Evolutionary conservation across 257 asterid genomes (phyloP).

Genomic region (Catharanthus roseus): DNA sequence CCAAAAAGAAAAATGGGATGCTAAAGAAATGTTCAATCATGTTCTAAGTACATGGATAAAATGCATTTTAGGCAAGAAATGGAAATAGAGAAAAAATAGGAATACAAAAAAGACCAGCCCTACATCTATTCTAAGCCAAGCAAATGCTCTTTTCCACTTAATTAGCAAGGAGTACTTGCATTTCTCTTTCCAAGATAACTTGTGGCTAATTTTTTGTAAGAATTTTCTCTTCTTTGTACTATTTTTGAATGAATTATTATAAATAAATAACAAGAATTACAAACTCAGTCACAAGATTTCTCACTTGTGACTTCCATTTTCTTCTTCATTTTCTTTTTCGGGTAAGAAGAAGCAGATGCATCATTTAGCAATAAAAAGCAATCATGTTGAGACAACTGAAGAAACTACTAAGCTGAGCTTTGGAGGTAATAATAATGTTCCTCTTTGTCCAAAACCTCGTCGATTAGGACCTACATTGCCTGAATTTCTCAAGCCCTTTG

Average conservation of each 20-base stretch:
- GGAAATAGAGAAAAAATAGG: slow-evolving; percentile 33
- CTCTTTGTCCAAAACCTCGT: slow-evolving; percentile 64
- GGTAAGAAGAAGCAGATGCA: slow-evolving; percentile 30
- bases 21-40: slow-evolving; percentile 12
- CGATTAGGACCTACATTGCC: slow-evolving; percentile 41
- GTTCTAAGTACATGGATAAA: slow-evolving; percentile 26
- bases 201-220: slow-evolving; percentile 17
- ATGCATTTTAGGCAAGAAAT: slow-evolving; percentile 34
- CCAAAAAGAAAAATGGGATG: neutral
- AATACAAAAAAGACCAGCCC: slow-evolving; percentile 23
- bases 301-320: slow-evolving; percentile 14
- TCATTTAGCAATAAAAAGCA: slow-evolving; percentile 38
- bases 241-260: slow-evolving; percentile 15
- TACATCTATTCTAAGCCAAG: slow-evolving; percentile 33
- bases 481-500: slow-evolving; percentile 33
- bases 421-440: slow-evolving; percentile 29
- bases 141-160: slow-evolving; percentile 23
- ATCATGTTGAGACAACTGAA: slow-evolving; percentile 22
- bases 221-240: neutral
- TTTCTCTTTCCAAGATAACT: slow-evolving; percentile 12
- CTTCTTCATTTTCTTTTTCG: neutral
- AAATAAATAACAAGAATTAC: slow-evolving; percentile 13
- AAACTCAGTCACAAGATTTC: slow-evolving; percentile 19
- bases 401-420: slow-evolving; percentile 21
- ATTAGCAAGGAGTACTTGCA: slow-evolving; percentile 12